Base-by-base conservation (phyloP, 345 rosid species). In the Kernera saxatilis region DNA sequence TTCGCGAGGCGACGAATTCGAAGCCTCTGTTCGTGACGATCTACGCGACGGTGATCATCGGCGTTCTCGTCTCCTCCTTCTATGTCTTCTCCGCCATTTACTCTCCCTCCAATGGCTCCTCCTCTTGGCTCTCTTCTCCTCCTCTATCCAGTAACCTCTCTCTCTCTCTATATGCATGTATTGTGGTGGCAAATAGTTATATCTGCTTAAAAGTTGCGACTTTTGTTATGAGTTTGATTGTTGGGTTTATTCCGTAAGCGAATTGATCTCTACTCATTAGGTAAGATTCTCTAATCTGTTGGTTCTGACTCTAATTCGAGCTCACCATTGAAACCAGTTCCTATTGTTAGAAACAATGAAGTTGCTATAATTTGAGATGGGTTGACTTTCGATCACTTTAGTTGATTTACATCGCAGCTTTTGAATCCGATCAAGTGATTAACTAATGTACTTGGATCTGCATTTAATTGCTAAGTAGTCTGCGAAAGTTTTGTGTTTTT, bases 61-160 rank as follows among this genome's bases (percentile, higher is more conserved):
- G 99, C 29, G 82, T 86, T 26, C 64, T 88, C 67, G 80, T 94
- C 67, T 91, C 98, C 23, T 79, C 96, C 26, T 80, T 89, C 45
- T 94, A 84, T 72, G 92, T 94, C 67, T 88, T 88, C 84, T 88
- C 99, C n/a, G 91, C 97, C 10, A 63, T 89, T 73, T 85, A 84
- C 82, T 83, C 99, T 43, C 75, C 88, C 55, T 29, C 78, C 66
- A 68, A 79, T 60, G 65, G 78, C 76, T 72, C 84, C 70, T 57
- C 86, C 58, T 61, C 82, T 12, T 85, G 91, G 91, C 79, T 86
- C 54, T 87, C 95, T 21, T 74, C 95, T 59, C 85, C 90, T 61
- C 65, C 84, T 63, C 43, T 69, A 1, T 45, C 84, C 25, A 46
- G 83, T 79, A 67, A 49, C 44, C 19, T 6, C 50, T 43, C 71